These are phyloP conservation scores for Pleurostoma richardsiae DNA, from an alignment of 2,329 filamentous ascomycete genomes.

Conservation along the genomic window DNA sequence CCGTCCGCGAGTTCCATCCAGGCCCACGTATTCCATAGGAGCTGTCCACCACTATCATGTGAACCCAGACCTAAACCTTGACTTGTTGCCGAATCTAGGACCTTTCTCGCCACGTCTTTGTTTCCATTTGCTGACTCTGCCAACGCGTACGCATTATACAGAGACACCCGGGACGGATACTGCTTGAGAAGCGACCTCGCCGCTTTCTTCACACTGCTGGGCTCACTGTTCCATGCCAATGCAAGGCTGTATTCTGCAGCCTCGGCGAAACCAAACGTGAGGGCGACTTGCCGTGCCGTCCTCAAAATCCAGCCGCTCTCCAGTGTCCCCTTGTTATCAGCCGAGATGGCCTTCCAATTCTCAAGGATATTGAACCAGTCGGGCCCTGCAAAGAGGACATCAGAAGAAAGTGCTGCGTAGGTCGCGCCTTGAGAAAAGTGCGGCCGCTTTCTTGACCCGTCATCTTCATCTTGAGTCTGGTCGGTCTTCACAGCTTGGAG, in stretches of 20 bases:
- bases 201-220: slow-evolving; percentile 55
- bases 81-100: slow-evolving; percentile 60
- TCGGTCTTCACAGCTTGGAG: neutral
- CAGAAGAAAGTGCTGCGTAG: slow-evolving; percentile 29
- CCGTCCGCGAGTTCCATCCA: slow-evolving; percentile 58
- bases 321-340: slow-evolving; percentile 22
- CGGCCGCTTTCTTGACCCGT: neutral
- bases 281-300: slow-evolving; percentile 53
- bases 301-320: slow-evolving; percentile 42
- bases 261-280: slow-evolving; percentile 34
- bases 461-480: neutral
- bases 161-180: slow-evolving; percentile 53
- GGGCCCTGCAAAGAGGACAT: slow-evolving; percentile 46
- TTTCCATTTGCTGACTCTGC: slow-evolving; percentile 61
- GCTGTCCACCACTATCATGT: slow-evolving; percentile 36
- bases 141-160: slow-evolving; percentile 78
- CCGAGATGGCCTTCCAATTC: slow-evolving; percentile 12
- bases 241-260: slow-evolving; percentile 68
- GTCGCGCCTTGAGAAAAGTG: slow-evolving; percentile 22
- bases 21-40: slow-evolving; percentile 58
- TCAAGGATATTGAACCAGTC: slow-evolving; percentile 40
- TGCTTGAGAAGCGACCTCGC: slow-evolving; percentile 72
- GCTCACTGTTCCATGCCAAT: slow-evolving; percentile 54
- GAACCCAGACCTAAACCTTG: slow-evolving; percentile 30
- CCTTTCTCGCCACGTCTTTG: slow-evolving; percentile 51